A percentile compares a stretch with the other conserved stretches of the same genome.
phyloP scores from a whole-genome alignment of 2,329 filamentous ascomycete genomes.

The Rhexocercosporidium sp. region DNA sequence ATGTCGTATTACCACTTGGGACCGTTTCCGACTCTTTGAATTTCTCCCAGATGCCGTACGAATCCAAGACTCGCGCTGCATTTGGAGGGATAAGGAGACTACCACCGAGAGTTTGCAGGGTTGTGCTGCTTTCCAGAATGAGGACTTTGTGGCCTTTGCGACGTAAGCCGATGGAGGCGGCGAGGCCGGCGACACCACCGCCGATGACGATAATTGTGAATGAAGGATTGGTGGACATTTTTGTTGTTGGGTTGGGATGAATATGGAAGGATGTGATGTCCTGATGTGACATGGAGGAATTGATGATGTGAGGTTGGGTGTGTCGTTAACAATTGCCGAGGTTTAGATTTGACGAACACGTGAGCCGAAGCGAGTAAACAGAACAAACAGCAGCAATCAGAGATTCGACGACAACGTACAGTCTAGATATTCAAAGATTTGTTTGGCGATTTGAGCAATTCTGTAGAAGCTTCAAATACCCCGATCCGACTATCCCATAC shows the following conservation, averaged over 20 bases:
- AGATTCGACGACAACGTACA: no score
- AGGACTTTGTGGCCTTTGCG: slow-evolving; percentile 12
- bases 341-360: not conserved
- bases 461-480: no score
- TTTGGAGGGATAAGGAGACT: slow-evolving; percentile 12
- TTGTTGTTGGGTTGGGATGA: not conserved
- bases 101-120: slow-evolving; percentile 13
- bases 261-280: not conserved
- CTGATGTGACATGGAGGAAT: not conserved
- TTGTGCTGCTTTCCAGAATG: slow-evolving; percentile 9
- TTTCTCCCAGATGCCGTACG: slow-evolving; percentile 14
- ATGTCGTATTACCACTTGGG: slow-evolving; percentile 14
- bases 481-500: no score
- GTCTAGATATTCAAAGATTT: no score
- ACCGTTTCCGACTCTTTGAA: slow-evolving; percentile 11
- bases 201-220: slow-evolving; percentile 13
- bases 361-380: not conserved
- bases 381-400: no score
- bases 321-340: not conserved
- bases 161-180: slow-evolving; percentile 7
- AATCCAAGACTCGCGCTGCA: slow-evolving; percentile 5
- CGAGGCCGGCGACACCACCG: slow-evolving; percentile 14
- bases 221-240: not conserved
- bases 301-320: no score
- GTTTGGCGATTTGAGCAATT: no score